Percentiles rank a stretch among this genome's conserved stretches.
Conservation (phyloP, 192 early-diverging fungal species). For the Coemansia furcata region DNA sequence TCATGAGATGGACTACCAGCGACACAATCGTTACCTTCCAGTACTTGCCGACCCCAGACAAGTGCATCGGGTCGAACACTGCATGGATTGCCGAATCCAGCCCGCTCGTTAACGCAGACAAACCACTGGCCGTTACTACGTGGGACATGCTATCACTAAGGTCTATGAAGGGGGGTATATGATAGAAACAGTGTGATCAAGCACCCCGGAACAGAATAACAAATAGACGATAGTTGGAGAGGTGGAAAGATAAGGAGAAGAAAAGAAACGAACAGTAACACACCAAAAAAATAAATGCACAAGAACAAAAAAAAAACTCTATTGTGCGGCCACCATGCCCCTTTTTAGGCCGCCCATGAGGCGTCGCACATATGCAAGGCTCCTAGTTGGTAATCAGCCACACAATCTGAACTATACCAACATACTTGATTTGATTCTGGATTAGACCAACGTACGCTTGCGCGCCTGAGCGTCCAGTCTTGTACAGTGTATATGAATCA, state of each 20-base stretch:
- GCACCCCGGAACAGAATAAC: background rate
- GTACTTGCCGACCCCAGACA: constrained; percentile 27
- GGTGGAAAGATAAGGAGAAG: background rate
- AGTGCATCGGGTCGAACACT: constrained; percentile 36
- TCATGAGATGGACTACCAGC: background rate
- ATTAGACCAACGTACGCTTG: background rate
- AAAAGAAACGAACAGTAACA: background rate
- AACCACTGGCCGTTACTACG: background rate
- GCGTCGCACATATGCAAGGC: background rate
- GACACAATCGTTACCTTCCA: constrained; percentile 26
- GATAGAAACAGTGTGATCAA: background rate
- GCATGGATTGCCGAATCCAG: constrained; percentile 16
- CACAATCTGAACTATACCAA: background rate
- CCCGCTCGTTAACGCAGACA: background rate
- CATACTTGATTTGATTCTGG: background rate
- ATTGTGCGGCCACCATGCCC: background rate
- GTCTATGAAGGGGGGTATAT: background rate
- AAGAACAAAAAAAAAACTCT: background rate
- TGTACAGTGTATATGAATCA: background rate
- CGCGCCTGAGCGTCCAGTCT: background rate
- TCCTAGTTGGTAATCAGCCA: background rate
- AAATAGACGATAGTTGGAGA: background rate
- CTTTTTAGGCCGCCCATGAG: background rate
- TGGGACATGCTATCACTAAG: background rate
- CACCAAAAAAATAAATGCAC: background rate